Evolutionary conservation across 768 basidiomycete genomes (phyloP).

Genomic region (Clavaria fumosa): DNA sequence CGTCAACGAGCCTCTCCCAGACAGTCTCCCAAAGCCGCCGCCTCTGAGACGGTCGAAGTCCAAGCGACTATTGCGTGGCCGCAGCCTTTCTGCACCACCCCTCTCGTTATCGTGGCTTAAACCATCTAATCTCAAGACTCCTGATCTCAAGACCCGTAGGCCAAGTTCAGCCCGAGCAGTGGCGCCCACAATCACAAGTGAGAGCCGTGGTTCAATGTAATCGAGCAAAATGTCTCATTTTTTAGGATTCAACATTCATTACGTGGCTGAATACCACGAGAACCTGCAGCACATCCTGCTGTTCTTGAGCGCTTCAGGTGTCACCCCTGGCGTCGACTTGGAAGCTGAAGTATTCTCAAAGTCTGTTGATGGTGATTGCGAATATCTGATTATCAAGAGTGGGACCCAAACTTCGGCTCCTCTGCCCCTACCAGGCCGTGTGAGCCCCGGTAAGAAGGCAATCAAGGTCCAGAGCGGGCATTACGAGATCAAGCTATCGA

Average conservation of each 20-base stretch:
- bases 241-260: conserved; percentile 30
- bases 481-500: conserved; percentile 57
- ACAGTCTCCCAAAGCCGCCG: conserved; percentile 11
- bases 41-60: conserved; percentile 10
- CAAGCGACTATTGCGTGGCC: conserved; percentile 24
- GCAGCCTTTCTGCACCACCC: conserved; percentile 48
- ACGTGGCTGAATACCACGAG: conserved; percentile 70
- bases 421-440: conserved; percentile 39
- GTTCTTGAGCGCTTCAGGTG: conserved; percentile 45
- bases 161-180: conserved; percentile 2
- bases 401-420: conserved; percentile 41
- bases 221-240: background rate
- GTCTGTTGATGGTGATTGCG: conserved; percentile 27
- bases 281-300: conserved; percentile 68
- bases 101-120: conserved; percentile 20
- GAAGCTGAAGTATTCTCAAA: conserved; percentile 53
- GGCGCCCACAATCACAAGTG: too few relatives aligned
- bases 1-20: conserved; percentile 32
- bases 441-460: conserved; percentile 43
- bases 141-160: conserved; percentile 7
- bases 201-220: background rate
- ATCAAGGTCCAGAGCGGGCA: conserved; percentile 40
- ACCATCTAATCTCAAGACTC: conserved; percentile 11
- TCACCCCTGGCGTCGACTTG: conserved; percentile 33
- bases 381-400: conserved; percentile 47